Base-by-base conservation (phyloP, 179 eudicot genomes). In the Heliamphora pulchella region DNA sequence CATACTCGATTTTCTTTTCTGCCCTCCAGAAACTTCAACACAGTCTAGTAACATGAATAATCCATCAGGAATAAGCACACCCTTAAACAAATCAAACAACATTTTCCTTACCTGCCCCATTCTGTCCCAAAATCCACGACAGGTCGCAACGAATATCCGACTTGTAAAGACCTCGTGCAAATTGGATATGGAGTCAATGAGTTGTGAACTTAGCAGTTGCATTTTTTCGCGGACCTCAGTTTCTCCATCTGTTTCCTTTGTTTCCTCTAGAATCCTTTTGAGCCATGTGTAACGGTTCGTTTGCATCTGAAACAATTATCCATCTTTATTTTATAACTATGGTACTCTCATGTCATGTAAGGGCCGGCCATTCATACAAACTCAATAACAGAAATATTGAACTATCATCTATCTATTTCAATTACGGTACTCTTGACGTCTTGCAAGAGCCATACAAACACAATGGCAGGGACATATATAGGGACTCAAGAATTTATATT, bases 1-100 rank as follows among this genome's bases (percentile, higher is more conserved):
- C 96, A 93, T 31, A 91, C 89, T 48, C 94, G 87, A 71, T 91
- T 93, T 83, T 93, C 97, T 81, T 93, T 93, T 78, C 96, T 88
- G n/a, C 94, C 97, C 80, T 91, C 97, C 69, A 93, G 80, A 80
- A 91, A 93, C 86, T 84, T 91, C 82, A 91, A 76, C 44, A 93
- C 94, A 78, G 87, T 85, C 97, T 93, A 48, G 43, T 2, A 70
- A 79, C 62, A 71, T 58, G 50, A 31, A 17, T 62, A 75, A 69
- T 9, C 22, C 61, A 81, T 82, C 65, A 84, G 50, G 74, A 46
- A 5, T 8, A 46, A 74, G 62, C 68, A 54, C 43, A 78, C 47
- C 46, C 55, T 43, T 22, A 17, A 7, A 74, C 53, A 41, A 43
- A 71, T 51, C 5, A 9, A 50, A 18, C 59, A 15, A 39, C 76